Evolutionary conservation across 768 basidiomycete species (phyloP), one percentile per base, ranked within the genome.

Genomic region (Russula sp.): DNA sequence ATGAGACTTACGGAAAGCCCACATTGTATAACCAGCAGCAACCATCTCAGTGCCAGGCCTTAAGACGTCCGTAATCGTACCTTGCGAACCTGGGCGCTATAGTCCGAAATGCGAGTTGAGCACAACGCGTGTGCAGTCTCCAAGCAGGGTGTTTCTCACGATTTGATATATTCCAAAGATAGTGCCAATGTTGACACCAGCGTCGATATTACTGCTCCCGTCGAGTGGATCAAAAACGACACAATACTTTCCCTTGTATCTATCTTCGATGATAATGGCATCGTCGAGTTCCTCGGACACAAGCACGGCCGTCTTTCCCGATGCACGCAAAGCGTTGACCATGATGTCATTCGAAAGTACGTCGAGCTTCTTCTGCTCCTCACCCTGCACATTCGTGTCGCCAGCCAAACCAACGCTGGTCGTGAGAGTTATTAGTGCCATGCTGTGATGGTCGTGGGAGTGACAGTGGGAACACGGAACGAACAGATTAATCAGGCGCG

Each of bases 311-410:
- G 88, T 91, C 82, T 94, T 97, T 57, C 97, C 94, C n/a, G 91
- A 95, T 3, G 95, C 95, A 47, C 92, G 85, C 39, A 99, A 84
- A 52, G 95, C 88, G 71, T 98, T 98, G 70, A 98, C 84, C 97
- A 99, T 98, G 81, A 99, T 99, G 74, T 99, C 95, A 74, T 99
- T 98, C 14, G 94, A 90, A 37, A 97, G 80, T n/a, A 97, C 88
- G 71, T 97, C 95, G 57, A 99, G 82, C 77, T 99, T 99, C 82
- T 99, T 99, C 81, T 99, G 97, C 72, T 98, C 97, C 75, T 98
- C 97, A 22, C 97, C 97, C 76, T 95, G 93, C 8, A 95, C 88
- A 72, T 99, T 99, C 32, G 91, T 91, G 72, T 95, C 94, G 16
- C 97, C 97, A 16, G 97, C 97, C 22, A 96, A 82, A 37, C 97